phyloP scores from a whole-genome alignment of 177 flowering plant species.

The Vitis hybrid region DNA sequence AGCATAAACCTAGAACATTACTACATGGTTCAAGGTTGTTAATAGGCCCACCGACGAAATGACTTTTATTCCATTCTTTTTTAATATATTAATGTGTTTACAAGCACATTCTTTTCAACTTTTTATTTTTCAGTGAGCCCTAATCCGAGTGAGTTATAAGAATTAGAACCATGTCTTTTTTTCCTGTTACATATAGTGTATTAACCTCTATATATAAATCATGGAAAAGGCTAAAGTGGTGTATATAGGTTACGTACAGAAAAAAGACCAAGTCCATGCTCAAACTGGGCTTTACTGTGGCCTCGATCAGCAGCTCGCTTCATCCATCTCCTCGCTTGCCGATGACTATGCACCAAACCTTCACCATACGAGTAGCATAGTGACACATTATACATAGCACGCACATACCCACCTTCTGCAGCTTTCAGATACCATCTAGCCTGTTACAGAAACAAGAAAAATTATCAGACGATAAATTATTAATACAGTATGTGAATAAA shows the following conservation, averaged over 20 bases:
- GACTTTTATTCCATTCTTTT: no score
- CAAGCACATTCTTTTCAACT: no score
- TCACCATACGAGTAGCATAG: constrained; percentile 77
- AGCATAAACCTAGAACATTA: no score
- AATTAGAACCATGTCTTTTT: no score
- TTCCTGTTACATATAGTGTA: no score
- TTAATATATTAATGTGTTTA: no score
- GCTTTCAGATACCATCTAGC: constrained; percentile 81
- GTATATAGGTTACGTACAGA: constrained; percentile 48
- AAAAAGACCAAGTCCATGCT: constrained; percentile 81
- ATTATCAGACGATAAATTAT: not conserved
- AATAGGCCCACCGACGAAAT: no score
- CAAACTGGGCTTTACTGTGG: constrained; percentile 87
- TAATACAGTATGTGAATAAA: not conserved
- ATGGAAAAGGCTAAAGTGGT: not conserved
- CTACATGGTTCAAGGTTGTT: no score
- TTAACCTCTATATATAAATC: not conserved
- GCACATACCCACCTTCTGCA: constrained; percentile 87
- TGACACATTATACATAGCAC: constrained; percentile 93
- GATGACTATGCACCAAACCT: constrained; percentile 54
- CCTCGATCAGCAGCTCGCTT: constrained; percentile 92
- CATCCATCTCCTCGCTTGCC: constrained; percentile 84
- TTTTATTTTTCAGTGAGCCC: no score
- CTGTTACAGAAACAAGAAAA: constrained; percentile 32
- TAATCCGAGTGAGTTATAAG: no score